These are phyloP conservation scores for Streptanthus diversifolius DNA, from an alignment of 345 rosid species.

Conservation along the genomic window DNA sequence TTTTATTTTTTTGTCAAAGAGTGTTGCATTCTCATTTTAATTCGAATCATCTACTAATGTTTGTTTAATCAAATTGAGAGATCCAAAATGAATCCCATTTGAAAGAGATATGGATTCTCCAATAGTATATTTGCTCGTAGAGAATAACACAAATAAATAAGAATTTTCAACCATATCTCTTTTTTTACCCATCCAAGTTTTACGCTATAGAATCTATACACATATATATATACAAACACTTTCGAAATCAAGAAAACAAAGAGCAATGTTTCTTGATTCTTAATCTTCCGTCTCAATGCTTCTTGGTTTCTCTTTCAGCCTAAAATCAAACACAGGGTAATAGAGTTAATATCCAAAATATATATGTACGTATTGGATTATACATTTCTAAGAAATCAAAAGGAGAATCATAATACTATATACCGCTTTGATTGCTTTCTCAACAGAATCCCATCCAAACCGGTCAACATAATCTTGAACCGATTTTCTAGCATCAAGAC, in stretches of 20 bases:
- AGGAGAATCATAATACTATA: slow-evolving; percentile 4
- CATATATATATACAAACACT: slow-evolving; percentile 7
- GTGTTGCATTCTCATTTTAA: not conserved
- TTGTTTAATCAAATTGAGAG: not conserved
- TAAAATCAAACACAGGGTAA: slow-evolving; percentile 24
- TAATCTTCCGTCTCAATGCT: slow-evolving; percentile 37
- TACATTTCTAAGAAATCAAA: not conserved
- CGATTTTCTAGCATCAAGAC: slow-evolving; percentile 76
- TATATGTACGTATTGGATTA: not conserved
- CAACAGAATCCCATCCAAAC: slow-evolving; percentile 78
- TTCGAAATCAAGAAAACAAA: slow-evolving; percentile 6
- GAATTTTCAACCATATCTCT: not conserved
- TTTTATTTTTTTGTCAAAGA: not conserved
- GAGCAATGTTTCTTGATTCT: slow-evolving; percentile 12
- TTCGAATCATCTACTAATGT: not conserved
- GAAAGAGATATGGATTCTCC: not conserved
- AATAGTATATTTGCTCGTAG: not conserved
- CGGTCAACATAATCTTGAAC: slow-evolving; percentile 60
- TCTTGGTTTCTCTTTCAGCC: slow-evolving; percentile 90
- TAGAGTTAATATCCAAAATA: not conserved
- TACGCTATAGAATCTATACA: slow-evolving; percentile 9
- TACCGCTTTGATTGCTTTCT: slow-evolving; percentile 78
- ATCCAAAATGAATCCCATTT: not conserved
- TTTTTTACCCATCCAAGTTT: not conserved
- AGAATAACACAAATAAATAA: not conserved